A percentile compares a stretch with the other conserved stretches of the same genome.
phyloP scores from a whole-genome alignment of 371 early-diverging fungal genomes.

The Paraphysoderma sedebokerense region DNA sequence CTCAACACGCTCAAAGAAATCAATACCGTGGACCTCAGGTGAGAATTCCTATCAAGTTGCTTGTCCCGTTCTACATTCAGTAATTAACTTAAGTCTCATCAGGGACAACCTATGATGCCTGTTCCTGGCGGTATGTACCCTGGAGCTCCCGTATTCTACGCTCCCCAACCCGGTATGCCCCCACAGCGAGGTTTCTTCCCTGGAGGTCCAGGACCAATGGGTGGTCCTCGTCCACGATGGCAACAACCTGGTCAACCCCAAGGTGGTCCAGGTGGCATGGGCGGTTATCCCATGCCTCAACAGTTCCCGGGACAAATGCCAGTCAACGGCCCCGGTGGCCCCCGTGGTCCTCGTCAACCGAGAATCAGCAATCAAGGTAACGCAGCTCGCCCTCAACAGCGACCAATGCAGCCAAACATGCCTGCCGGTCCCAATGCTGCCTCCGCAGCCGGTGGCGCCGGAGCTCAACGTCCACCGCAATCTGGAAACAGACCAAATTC shows the following conservation, averaged over 20 bases:
- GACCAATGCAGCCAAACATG: slow-evolving; percentile 13
- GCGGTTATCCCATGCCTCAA: slow-evolving; percentile 15
- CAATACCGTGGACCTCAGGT: slow-evolving; percentile 40
- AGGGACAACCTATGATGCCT: slow-evolving; percentile 11
- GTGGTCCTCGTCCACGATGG: slow-evolving; percentile 17
- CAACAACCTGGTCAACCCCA: slow-evolving; percentile 22
- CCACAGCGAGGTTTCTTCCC: background rate
- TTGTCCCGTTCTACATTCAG: slow-evolving; percentile 5
- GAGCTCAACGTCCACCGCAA: background rate
- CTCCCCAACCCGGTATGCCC: background rate
- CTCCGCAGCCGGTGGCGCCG: background rate
- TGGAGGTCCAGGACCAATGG: slow-evolving; percentile 4
- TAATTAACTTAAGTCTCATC: background rate
- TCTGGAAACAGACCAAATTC: slow-evolving; percentile 5
- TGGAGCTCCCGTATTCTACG: background rate
- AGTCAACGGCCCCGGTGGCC: slow-evolving; percentile 1
- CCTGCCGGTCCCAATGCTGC: slow-evolving; percentile 7
- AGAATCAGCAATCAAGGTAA: slow-evolving; percentile 13
- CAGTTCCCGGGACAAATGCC: slow-evolving; percentile 15
- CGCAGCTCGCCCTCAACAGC: slow-evolving; percentile 12
- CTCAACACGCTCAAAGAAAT: slow-evolving; percentile 82
- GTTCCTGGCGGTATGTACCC: slow-evolving; percentile 23
- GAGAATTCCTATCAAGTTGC: slow-evolving; percentile 1
- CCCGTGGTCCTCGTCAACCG: slow-evolving; percentile 11
- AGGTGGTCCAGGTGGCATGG: too few relatives aligned